Evolutionary conservation across 495 filamentous ascomycete species (phyloP), one percentile per base, ranked within the genome.

Genomic region (Aspergillus sparsus): DNA sequence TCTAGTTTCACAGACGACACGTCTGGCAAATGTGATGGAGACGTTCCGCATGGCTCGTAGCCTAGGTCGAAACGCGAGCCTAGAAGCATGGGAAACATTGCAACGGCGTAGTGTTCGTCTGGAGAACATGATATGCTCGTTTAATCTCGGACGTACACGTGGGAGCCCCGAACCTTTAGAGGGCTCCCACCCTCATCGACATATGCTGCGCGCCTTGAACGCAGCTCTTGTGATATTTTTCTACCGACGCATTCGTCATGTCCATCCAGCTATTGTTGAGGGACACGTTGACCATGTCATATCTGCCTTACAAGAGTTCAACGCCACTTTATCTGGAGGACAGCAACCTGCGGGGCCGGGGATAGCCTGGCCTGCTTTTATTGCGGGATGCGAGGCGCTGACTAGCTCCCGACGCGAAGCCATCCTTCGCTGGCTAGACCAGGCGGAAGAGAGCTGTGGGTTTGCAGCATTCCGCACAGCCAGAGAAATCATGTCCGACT

Each of bases 81-180:
- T 68, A 0, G 67, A 68, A 42, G 65, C 66, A 16, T 69, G 67
- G 66, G 72, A 71, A n/a, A 62, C 67, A 6, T 47, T 74, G 9
- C 70, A 74, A 9, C 57, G 70, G 10, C 72, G 72, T 12, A 66
- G 66, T 16, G 65, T 64, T 15, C 64, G 70, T 2, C 47, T 74
- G 2, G 72, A 74, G 57, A 74, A 73, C 10, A 68, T 74, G 67
- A 69, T 74, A 12, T 71, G 70, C 54, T 67, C 72, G 1, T 69
- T 73, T 27, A 63, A 64, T 5, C 62, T 66, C 2, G 62, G 63
- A 11, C 58, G 54, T 10, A 49, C 62, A 11, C 51, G 52, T 13
- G 45, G 50, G 13, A 32, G 42, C 5, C 21, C 55, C 21, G 63
- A 70, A 4, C 55, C 61, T 1, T 55, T 53, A 18, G 58, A 60